Conservation (phyloP, 495 filamentous ascomycete species). For the Rostrohypoxylon terebratum region DNA sequence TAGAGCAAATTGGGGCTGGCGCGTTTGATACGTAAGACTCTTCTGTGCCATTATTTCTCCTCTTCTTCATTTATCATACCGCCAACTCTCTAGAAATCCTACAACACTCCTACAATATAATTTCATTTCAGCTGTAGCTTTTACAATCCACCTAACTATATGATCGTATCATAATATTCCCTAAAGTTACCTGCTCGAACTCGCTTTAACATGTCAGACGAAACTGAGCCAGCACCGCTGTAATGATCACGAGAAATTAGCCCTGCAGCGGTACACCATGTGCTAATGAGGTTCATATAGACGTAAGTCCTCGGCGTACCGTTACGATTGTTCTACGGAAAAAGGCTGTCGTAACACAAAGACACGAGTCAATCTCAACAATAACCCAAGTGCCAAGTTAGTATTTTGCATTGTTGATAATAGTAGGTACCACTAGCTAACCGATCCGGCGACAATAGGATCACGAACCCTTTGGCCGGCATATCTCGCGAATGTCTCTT, state of each 20-base stretch:
- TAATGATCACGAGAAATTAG: conserved; percentile 1
- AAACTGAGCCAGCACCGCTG: neutral
- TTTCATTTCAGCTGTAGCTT: neutral
- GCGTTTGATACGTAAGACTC: too few relatives aligned
- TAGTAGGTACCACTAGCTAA: neutral
- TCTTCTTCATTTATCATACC: too few relatives aligned
- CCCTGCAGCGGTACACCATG: neutral
- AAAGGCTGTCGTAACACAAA: conserved; percentile 36
- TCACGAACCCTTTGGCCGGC: conserved; percentile 72
- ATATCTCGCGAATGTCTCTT: conserved; percentile 64
- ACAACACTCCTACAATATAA: too few relatives aligned
- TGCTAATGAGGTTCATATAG: conserved; percentile 8
- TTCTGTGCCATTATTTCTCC: too few relatives aligned
- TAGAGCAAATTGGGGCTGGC: too few relatives aligned
- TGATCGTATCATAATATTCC: neutral
- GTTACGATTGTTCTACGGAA: conserved; percentile 35
- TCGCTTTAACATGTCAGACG: conserved; percentile 17
- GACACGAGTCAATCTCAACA: conserved; percentile 62
- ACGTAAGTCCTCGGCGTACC: conserved; percentile 30
- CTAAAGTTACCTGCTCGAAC: neutral
- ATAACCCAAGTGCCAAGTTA: conserved; percentile 64
- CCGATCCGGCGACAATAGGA: conserved; percentile 44
- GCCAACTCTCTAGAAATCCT: too few relatives aligned
- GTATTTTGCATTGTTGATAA: conserved; percentile 11
- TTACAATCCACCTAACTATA: neutral